A percentile compares a stretch with the other conserved stretches of the same genome.
Conservation (phyloP, 78 protist species). For the Neovahlkampfia damariscottae region DNA sequence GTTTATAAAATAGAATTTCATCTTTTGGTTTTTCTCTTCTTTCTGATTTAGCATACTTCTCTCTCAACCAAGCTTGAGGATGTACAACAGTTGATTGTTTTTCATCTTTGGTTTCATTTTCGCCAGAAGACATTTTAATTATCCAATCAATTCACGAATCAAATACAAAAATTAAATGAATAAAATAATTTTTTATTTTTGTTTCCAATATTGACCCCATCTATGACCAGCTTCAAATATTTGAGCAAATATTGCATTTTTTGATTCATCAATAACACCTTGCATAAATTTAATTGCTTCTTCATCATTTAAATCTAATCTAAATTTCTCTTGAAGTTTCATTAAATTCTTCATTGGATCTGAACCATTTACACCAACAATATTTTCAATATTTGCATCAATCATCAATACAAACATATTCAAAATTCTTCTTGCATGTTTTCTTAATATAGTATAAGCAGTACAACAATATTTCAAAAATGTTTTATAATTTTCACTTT, state of each 20-base stretch:
- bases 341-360: not conserved
- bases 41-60: no score
- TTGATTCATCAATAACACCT: constrained; percentile 64
- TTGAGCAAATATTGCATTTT: constrained; percentile 74
- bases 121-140: no score
- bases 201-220: not conserved
- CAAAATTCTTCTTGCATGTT: constrained; percentile 65
- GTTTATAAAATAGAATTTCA: no score
- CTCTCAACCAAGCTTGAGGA: no score
- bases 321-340: constrained; percentile 74
- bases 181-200: no score
- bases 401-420: constrained; percentile 82
- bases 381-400: constrained; percentile 74
- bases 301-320: constrained; percentile 78
- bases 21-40: no score
- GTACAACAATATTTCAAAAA: constrained; percentile 71
- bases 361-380: constrained; percentile 10
- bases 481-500: constrained; percentile 33
- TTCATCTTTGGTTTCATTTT: no score
- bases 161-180: no score
- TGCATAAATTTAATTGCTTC: constrained; percentile 69
- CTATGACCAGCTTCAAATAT: constrained; percentile 68
- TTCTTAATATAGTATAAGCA: constrained; percentile 80
- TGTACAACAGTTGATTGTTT: no score
- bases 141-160: no score